Evolutionary conservation across 2,329 filamentous ascomycete genomes (phyloP).

Genomic region (Hypoxylon sp.): DNA sequence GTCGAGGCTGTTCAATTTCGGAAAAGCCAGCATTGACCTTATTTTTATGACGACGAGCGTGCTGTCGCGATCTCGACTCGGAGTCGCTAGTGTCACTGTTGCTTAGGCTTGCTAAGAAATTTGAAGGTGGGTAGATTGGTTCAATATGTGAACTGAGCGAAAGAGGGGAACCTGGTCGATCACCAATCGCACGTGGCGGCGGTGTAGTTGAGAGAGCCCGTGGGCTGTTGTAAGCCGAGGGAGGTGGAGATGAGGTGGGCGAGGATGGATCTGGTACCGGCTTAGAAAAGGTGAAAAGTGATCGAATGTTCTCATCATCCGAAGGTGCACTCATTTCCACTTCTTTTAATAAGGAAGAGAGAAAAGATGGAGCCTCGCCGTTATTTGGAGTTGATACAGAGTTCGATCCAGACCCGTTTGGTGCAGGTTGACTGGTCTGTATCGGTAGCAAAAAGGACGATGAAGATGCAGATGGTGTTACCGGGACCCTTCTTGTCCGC

Average conservation of each 20-base stretch:
- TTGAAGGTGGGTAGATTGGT: slow-evolving; percentile 80
- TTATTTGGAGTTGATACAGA: slow-evolving; percentile 49
- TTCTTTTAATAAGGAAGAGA: slow-evolving; percentile 89
- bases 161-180: slow-evolving; percentile 76
- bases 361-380: slow-evolving; percentile 78
- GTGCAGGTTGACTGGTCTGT: slow-evolving; percentile 42
- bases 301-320: slow-evolving; percentile 69
- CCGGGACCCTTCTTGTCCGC: slow-evolving; percentile 77
- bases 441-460: slow-evolving; percentile 54
- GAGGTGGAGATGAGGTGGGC: slow-evolving; percentile 75
- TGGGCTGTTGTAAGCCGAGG: slow-evolving; percentile 76
- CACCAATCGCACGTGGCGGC: slow-evolving; percentile 72
- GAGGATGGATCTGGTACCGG: slow-evolving; percentile 66
- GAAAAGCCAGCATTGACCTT: slow-evolving; percentile 55
- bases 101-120: slow-evolving; percentile 74
- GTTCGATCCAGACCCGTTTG: slow-evolving; percentile 34
- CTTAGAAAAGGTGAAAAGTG: slow-evolving; percentile 57
- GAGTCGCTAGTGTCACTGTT: slow-evolving; percentile 64
- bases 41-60: slow-evolving; percentile 50
- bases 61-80: slow-evolving; percentile 58
- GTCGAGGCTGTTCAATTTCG: slow-evolving; percentile 69
- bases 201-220: slow-evolving; percentile 78
- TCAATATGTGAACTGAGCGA: slow-evolving; percentile 80
- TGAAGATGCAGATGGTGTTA: slow-evolving; percentile 62
- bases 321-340: slow-evolving; percentile 78